Conservation (phyloP, 2,329 filamentous ascomycete genomes). For the Bipolaris gigantea region DNA sequence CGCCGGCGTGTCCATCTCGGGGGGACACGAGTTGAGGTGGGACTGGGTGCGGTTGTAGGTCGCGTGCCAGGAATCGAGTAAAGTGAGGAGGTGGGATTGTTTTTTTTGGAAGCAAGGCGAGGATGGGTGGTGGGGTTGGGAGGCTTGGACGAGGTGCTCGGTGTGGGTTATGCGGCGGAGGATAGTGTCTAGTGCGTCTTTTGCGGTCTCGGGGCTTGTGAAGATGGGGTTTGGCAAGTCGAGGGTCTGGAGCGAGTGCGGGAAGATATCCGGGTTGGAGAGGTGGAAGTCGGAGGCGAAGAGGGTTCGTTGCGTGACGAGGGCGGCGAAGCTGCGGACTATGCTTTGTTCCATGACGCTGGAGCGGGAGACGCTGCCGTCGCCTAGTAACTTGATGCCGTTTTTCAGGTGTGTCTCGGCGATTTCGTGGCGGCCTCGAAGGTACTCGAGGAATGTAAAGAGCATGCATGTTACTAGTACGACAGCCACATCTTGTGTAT, state of each 20-base stretch:
- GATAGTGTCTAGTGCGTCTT: conserved; percentile 12
- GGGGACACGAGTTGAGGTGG: no score
- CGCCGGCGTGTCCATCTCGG: no score
- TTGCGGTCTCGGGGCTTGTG: conserved; percentile 6
- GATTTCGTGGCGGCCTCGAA: conserved; percentile 45
- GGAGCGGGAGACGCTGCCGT: conserved; percentile 14
- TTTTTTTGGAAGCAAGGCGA: not conserved
- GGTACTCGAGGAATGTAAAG: conserved; percentile 48
- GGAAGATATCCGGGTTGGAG: not conserved
- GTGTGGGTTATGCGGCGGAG: conserved; percentile 4
- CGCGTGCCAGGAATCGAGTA: conserved; percentile 1
- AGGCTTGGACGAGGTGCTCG: not conserved
- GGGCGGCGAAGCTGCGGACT: conserved; percentile 46
- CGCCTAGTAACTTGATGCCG: conserved; percentile 46
- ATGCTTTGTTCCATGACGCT: conserved; percentile 50
- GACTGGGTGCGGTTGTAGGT: not conserved
- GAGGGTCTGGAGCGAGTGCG: not conserved
- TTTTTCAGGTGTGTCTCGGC: conserved; percentile 47
- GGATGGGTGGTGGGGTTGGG: not conserved
- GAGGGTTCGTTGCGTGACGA: conserved; percentile 21
- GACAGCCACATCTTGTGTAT: conserved; percentile 35
- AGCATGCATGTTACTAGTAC: conserved; percentile 49
- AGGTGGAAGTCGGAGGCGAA: conserved; percentile 11
- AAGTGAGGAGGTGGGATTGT: not conserved
- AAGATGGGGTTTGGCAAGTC: not conserved